Percentiles rank a stretch among this genome's conserved stretches.
phyloP scores from a whole-genome alignment of 305 asterid genomes.

The Coffea humblotiana region DNA sequence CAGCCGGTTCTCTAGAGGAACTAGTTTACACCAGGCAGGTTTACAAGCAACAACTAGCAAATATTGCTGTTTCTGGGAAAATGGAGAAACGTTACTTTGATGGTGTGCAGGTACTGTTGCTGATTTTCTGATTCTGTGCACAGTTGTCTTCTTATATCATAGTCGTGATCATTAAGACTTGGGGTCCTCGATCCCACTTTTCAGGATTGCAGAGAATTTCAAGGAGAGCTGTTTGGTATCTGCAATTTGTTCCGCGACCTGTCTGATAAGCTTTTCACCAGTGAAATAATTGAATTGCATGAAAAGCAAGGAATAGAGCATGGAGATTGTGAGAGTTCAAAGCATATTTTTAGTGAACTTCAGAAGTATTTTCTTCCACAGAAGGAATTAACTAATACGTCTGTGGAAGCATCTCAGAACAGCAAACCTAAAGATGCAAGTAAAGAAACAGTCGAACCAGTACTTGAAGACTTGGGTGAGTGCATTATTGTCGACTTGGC shows the following conservation, averaged over 20 bases:
- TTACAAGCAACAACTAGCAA: constrained; percentile 91
- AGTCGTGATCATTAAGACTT: constrained; percentile 1
- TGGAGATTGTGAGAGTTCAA: constrained; percentile 21
- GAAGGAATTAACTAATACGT: constrained; percentile 24
- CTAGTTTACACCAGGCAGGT: constrained; percentile 90
- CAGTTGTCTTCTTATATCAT: background rate
- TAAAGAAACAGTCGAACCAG: constrained; percentile 30
- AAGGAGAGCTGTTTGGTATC: constrained; percentile 93
- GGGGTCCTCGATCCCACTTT: constrained; percentile 15
- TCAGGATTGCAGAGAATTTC: constrained; percentile 83
- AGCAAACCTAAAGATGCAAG: constrained; percentile 27
- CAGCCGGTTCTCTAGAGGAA: constrained; percentile 97
- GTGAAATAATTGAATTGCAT: constrained; percentile 69
- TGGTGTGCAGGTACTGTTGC: constrained; percentile 85
- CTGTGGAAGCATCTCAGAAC: constrained; percentile 27
- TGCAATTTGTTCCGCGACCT: constrained; percentile 88
- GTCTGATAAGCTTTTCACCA: constrained; percentile 86
- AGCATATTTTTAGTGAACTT: constrained; percentile 32
- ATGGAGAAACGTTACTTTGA: constrained; percentile 89
- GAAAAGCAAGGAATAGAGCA: constrained; percentile 45
- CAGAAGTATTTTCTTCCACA: constrained; percentile 42
- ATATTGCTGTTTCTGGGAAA: constrained; percentile 88
- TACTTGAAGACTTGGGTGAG: constrained; percentile 72
- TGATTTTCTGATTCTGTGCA: constrained; percentile 8
- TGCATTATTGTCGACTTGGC: background rate